Evolutionary conservation across 805 yeast genomes (phyloP).

Genomic region (Metschnikowia matae): DNA sequence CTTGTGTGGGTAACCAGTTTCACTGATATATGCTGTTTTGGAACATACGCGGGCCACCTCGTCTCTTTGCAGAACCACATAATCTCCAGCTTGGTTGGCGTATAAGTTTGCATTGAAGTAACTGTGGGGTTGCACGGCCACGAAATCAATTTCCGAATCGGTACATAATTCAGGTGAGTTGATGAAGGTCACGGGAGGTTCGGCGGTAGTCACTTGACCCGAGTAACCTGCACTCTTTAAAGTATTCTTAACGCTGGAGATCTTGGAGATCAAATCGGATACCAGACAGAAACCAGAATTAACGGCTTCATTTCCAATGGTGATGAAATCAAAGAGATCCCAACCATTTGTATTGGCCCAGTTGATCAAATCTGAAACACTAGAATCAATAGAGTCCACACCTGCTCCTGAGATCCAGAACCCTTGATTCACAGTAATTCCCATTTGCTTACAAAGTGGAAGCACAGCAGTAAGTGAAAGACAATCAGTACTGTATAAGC

Average conservation of each 20-base stretch:
- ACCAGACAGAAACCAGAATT: constrained; percentile 58
- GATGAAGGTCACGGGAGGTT: constrained; percentile 77
- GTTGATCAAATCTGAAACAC: constrained; percentile 49
- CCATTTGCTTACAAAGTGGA: constrained; percentile 55
- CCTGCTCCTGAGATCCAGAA: constrained; percentile 72
- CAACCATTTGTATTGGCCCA: constrained; percentile 52
- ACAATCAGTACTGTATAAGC: constrained; percentile 90
- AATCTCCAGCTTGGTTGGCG: constrained; percentile 69
- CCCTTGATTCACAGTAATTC: constrained; percentile 79
- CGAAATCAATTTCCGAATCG: constrained; percentile 66
- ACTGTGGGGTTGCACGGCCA: constrained; percentile 83
- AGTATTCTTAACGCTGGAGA: constrained; percentile 55
- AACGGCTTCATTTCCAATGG: constrained; percentile 88
- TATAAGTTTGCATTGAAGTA: constrained; percentile 64
- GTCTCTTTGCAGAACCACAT: constrained; percentile 58
- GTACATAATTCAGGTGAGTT: constrained; percentile 66
- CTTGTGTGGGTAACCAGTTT: constrained; percentile 83
- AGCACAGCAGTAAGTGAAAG: constrained; percentile 59
- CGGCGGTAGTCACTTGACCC: constrained; percentile 79
- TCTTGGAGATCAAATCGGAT: constrained; percentile 59
- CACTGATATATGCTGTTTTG: constrained; percentile 60
- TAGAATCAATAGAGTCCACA: constrained; percentile 61
- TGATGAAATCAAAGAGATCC: constrained; percentile 71
- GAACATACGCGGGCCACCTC: constrained; percentile 55
- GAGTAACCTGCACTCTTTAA: constrained; percentile 67